Evolutionary conservation across 768 basidiomycete species (phyloP).

Genomic region (Coprinopsis sp.): DNA sequence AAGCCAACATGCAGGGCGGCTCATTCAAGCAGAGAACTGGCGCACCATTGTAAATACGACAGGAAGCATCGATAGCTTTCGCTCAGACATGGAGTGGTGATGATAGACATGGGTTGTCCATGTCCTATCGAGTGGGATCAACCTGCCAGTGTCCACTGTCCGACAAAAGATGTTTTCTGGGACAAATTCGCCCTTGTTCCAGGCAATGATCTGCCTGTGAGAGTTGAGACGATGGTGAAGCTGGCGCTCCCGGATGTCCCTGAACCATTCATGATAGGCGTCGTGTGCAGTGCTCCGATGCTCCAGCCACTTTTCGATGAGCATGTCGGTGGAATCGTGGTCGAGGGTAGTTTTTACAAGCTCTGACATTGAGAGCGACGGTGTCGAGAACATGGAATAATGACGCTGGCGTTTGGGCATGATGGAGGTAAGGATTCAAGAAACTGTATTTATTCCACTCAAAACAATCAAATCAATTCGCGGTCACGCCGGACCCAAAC

Average conservation of each 20-base stretch:
- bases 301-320: slow-evolving; percentile 83
- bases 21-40: slow-evolving; percentile 6
- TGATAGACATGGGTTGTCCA: slow-evolving; percentile 82
- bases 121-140: slow-evolving; percentile 76
- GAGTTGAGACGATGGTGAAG: slow-evolving; percentile 39
- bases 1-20: not conserved
- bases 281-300: slow-evolving; percentile 57
- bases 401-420: slow-evolving; percentile 42
- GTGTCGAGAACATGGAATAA: slow-evolving; percentile 65
- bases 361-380: slow-evolving; percentile 69
- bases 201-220: slow-evolving; percentile 48
- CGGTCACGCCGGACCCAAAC: slow-evolving; percentile 5
- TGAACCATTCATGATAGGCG: slow-evolving; percentile 76
- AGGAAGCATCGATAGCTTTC: slow-evolving; percentile 71
- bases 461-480: not conserved
- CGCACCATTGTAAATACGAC: slow-evolving; percentile 78
- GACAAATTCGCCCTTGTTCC: slow-evolving; percentile 71
- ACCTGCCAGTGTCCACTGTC: slow-evolving; percentile 70
- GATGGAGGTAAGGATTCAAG: slow-evolving; percentile 6
- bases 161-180: slow-evolving; percentile 79
- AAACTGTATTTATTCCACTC: slow-evolving; percentile 4
- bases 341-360: slow-evolving; percentile 75
- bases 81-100: slow-evolving; percentile 69
- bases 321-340: slow-evolving; percentile 70
- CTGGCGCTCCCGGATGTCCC: slow-evolving; percentile 60